Evolutionary conservation across 2,329 filamentous ascomycete genomes (phyloP).

Genomic region (Leptodontidium sp.): DNA sequence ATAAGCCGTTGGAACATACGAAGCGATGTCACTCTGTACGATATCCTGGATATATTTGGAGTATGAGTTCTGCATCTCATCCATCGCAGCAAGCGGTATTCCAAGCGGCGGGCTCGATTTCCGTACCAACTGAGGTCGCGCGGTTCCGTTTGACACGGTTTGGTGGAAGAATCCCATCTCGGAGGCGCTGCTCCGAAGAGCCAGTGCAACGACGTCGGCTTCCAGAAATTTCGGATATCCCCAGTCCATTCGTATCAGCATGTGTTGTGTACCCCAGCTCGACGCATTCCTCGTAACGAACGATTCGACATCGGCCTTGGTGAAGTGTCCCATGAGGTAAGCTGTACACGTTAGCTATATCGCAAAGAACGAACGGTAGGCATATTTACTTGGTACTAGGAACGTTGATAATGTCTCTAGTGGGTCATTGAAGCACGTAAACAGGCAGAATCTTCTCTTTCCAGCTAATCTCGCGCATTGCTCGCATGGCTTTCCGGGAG

Average conservation of each 20-base stretch:
- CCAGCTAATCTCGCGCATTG: conserved; percentile 43
- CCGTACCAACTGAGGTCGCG: conserved; percentile 33
- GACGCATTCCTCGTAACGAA: conserved; percentile 42
- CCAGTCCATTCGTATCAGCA: conserved; percentile 42
- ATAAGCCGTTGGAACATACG: conserved; percentile 41
- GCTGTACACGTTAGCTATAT: conserved; percentile 33
- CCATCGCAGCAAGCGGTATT: conserved; percentile 42
- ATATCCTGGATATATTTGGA: conserved; percentile 41
- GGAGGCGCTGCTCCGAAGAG: conserved; percentile 35
- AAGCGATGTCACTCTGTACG: conserved; percentile 37
- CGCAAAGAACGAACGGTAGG: neutral
- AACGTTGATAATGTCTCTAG: conserved; percentile 43
- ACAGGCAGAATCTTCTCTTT: conserved; percentile 45
- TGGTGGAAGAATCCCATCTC: conserved; percentile 41
- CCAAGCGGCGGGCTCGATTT: conserved; percentile 44
- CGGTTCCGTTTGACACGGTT: conserved; percentile 29
- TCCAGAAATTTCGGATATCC: conserved; percentile 39
- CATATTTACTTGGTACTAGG: conserved; percentile 41
- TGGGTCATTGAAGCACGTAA: conserved; percentile 46
- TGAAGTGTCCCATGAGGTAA: conserved; percentile 44
- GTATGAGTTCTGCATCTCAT: conserved; percentile 43
- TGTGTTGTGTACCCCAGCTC: conserved; percentile 40
- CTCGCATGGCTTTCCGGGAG: conserved; percentile 44
- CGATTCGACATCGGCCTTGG: conserved; percentile 40
- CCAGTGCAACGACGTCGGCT: conserved; percentile 42